Evolutionary conservation across 108 stramenopile genomes (phyloP).

Genomic region (Discostella stelligeroides): DNA sequence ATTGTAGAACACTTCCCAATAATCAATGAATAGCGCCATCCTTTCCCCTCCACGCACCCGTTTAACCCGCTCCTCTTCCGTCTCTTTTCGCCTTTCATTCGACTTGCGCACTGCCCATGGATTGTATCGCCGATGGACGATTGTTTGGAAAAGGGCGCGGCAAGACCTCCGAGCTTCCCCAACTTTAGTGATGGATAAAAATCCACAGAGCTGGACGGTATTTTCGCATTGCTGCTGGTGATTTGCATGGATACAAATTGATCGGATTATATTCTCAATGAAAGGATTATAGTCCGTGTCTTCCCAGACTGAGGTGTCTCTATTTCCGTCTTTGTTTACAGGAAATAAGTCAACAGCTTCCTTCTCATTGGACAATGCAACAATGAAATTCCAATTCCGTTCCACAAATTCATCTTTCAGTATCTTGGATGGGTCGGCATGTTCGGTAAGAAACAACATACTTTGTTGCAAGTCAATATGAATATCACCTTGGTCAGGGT

Average conservation of each 20-base stretch:
- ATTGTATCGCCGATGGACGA: not conserved
- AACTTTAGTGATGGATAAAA: not conserved
- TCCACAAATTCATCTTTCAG: not conserved
- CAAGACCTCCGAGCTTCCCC: not conserved
- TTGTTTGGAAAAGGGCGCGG: not conserved
- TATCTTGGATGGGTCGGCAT: not conserved
- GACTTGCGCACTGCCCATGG: not conserved
- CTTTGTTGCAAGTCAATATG: no score
- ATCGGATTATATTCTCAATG: not conserved
- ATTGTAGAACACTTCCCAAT: not conserved
- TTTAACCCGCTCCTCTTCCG: not conserved
- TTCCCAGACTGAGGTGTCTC: not conserved
- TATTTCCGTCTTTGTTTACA: not conserved
- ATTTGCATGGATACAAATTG: constrained; percentile 3
- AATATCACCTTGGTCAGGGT: no score
- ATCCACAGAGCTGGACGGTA: constrained; percentile 1
- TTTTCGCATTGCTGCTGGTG: constrained; percentile 17
- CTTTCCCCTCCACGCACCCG: not conserved
- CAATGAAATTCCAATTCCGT: not conserved
- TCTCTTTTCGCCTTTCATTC: not conserved
- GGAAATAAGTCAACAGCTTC: not conserved
- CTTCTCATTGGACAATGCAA: not conserved
- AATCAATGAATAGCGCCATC: not conserved
- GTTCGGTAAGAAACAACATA: no score
- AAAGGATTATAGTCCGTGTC: not conserved